Conservation (phyloP, 2,329 filamentous ascomycete species). For the Fusarium compactum region DNA sequence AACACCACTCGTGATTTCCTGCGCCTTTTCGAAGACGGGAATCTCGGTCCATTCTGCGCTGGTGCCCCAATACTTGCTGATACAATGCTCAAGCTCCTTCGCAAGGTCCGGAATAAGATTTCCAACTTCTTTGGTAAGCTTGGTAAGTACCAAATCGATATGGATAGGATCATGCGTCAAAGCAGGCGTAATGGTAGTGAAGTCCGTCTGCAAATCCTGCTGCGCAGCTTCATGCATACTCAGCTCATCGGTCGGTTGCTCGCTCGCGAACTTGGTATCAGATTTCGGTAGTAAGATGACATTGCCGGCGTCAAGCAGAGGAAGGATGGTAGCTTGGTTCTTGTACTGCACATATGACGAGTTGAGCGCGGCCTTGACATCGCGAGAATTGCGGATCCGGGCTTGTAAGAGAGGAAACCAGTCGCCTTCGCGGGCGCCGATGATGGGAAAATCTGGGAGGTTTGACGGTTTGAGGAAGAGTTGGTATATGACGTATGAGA, state of each 20-base stretch:
- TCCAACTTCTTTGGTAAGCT: constrained; percentile 11
- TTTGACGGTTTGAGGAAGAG: constrained; percentile 6
- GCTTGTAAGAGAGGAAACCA: constrained; percentile 22
- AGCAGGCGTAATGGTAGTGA: constrained; percentile 11
- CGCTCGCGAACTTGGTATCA: constrained; percentile 16
- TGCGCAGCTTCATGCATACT: constrained; percentile 13
- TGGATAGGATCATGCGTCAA: constrained; percentile 16
- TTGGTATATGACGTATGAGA: background rate
- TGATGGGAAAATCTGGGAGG: background rate
- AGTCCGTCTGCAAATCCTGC: constrained; percentile 9
- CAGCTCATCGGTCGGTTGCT: constrained; percentile 7
- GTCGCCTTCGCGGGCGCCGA: background rate
- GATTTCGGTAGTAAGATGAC: background rate
- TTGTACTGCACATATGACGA: constrained; percentile 1
- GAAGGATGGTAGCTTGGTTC: background rate
- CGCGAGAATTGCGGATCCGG: background rate
- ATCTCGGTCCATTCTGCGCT: constrained; percentile 2
- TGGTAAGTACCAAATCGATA: background rate
- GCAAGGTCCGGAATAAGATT: constrained; percentile 14
- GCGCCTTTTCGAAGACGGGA: background rate
- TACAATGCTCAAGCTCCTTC: background rate
- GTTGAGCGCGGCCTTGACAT: constrained; percentile 6
- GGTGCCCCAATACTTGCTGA: background rate
- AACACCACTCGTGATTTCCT: constrained; percentile 1
- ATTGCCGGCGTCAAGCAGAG: constrained; percentile 6